These are phyloP conservation scores for Colletotrichum sp. DNA, from an alignment of 2,329 filamentous ascomycete genomes.

Conservation along the genomic window DNA sequence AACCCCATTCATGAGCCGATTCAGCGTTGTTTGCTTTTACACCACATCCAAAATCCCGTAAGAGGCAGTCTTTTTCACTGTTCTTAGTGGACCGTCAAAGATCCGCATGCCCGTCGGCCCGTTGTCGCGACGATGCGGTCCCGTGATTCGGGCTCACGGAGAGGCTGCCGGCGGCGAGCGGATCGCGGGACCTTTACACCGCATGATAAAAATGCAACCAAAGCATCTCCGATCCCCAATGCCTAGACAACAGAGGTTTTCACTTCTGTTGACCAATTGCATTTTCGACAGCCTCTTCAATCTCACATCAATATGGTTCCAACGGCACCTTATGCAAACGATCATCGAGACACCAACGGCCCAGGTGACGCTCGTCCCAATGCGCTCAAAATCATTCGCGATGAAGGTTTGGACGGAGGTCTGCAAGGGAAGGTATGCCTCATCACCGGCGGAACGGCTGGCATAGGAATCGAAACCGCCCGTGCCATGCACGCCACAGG, in stretches of 20 bases:
- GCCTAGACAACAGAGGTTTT: background rate
- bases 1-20: background rate
- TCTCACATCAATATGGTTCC: background rate
- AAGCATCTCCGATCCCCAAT: background rate
- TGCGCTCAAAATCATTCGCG: conserved; percentile 38
- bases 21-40: background rate
- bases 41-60: background rate
- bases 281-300: background rate
- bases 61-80: background rate
- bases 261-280: background rate
- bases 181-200: background rate
- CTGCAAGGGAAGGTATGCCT: conserved; percentile 39
- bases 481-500: conserved; percentile 47
- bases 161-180: background rate
- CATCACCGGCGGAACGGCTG: conserved; percentile 46
- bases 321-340: background rate
- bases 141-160: background rate
- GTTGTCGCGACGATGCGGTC: background rate
- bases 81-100: background rate
- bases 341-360: conserved; percentile 24
- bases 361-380: conserved; percentile 41
- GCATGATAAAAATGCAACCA: background rate
- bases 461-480: conserved; percentile 48
- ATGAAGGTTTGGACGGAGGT: conserved; percentile 32
- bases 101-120: background rate